These are phyloP conservation scores for Amanita muscaria DNA, from an alignment of 768 basidiomycete species.

Conservation along the genomic window DNA sequence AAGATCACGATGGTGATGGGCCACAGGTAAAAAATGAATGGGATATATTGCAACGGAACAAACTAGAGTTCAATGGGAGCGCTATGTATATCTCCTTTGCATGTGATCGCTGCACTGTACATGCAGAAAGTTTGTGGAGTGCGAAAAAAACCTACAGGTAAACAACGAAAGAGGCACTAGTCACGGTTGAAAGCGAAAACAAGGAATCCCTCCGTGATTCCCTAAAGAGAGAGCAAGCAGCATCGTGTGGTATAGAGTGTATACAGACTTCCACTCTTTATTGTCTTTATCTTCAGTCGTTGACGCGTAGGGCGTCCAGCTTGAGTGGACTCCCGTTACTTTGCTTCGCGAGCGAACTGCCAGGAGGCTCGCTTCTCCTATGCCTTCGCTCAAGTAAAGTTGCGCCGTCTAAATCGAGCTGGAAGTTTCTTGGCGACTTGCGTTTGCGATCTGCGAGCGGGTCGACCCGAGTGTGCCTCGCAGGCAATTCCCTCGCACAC, in stretches of 20 bases:
- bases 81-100: no score
- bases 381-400: constrained; percentile 76
- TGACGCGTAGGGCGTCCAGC: constrained; percentile 8
- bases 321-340: not conserved
- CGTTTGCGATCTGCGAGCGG: constrained; percentile 9
- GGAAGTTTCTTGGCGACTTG: constrained; percentile 38
- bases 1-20: no score
- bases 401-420: constrained; percentile 80
- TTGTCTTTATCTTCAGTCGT: constrained; percentile 20
- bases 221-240: not conserved
- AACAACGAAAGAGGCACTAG: no score
- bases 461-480: not conserved
- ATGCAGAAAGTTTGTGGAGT: no score
- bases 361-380: constrained; percentile 22
- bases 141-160: no score
- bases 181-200: no score
- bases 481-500: not conserved
- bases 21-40: no score
- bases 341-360: constrained; percentile 4
- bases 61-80: no score
- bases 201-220: no score
- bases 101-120: no score
- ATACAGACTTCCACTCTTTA: not conserved
- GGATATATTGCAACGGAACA: no score
- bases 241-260: not conserved